Evolutionary conservation across 345 rosid genomes (phyloP).

Genomic region (Gossypioides kirkii): DNA sequence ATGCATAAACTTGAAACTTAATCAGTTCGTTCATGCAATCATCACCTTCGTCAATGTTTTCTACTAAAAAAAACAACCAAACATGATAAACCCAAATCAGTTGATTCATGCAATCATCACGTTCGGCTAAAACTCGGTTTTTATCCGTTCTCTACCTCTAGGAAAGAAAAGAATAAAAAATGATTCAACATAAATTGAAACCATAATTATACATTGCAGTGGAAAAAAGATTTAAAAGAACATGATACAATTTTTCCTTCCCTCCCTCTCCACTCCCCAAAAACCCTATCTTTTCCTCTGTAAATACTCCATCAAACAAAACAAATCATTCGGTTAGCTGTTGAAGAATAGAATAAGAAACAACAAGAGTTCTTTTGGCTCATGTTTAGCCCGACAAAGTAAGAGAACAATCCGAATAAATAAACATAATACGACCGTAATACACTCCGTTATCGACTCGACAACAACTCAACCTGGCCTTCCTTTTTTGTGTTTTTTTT

Average conservation of each 20-base stretch:
- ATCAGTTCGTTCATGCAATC: background rate
- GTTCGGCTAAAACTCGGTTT: too few species aligned
- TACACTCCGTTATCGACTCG: background rate
- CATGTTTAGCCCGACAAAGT: background rate
- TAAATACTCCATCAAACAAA: constrained; percentile 3
- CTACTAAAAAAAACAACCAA: background rate
- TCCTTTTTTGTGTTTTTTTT: background rate
- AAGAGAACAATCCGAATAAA: background rate
- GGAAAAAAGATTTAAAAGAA: background rate
- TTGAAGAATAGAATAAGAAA: constrained; percentile 16
- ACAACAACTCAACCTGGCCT: background rate
- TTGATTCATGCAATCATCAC: background rate
- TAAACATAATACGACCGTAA: background rate
- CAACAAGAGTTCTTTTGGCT: constrained; percentile 10
- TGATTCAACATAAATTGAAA: background rate
- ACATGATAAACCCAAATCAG: too few species aligned
- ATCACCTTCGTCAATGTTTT: background rate
- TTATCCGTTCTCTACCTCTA: too few species aligned
- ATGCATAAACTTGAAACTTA: background rate
- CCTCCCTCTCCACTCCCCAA: background rate
- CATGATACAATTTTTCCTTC: background rate
- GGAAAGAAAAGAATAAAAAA: background rate
- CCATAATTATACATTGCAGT: constrained; percentile 1
- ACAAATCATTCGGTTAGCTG: constrained; percentile 21
- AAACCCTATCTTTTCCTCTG: background rate